Percentiles rank a stretch among this genome's conserved stretches.
Evolutionary conservation across 495 filamentous ascomycete species (phyloP).

Genomic region (Aspergillus sclerotioniger): DNA sequence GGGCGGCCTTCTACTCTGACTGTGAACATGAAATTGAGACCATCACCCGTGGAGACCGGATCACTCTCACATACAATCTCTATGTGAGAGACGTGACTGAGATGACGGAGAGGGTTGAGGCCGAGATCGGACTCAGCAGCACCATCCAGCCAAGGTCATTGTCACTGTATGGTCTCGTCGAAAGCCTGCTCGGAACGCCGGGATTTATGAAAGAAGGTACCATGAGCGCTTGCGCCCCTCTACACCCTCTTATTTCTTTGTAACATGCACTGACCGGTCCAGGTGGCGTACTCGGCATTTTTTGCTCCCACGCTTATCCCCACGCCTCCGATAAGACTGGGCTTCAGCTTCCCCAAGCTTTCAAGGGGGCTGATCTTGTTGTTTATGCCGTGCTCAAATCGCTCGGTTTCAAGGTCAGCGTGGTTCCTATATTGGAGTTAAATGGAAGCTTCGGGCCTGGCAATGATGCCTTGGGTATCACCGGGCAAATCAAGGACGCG

Average conservation of each 20-base stretch:
- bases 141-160: conserved; percentile 2
- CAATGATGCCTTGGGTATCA: conserved; percentile 6
- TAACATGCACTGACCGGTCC: background rate
- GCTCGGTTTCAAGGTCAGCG: conserved; percentile 17
- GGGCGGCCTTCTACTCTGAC: conserved; percentile 63
- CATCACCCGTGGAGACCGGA: conserved; percentile 49
- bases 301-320: conserved; percentile 18
- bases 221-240: too few relatives aligned
- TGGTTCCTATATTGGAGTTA: conserved; percentile 17
- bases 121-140: background rate
- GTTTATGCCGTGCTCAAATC: conserved; percentile 23
- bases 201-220: conserved; percentile 13
- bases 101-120: too few relatives aligned
- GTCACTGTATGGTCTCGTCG: background rate
- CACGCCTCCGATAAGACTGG: conserved; percentile 42
- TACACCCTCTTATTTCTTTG: too few relatives aligned
- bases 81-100: conserved; percentile 29
- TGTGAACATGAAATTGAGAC: conserved; percentile 59
- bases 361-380: conserved; percentile 27
- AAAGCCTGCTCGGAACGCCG: background rate
- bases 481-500: background rate
- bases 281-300: conserved; percentile 18
- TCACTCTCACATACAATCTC: conserved; percentile 62
- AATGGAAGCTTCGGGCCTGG: background rate
- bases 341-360: conserved; percentile 57